A percentile compares a stretch with the other conserved stretches of the same genome.
Evolutionary conservation across 768 basidiomycete genomes (phyloP).

Genomic region (Tylopilus sp.): DNA sequence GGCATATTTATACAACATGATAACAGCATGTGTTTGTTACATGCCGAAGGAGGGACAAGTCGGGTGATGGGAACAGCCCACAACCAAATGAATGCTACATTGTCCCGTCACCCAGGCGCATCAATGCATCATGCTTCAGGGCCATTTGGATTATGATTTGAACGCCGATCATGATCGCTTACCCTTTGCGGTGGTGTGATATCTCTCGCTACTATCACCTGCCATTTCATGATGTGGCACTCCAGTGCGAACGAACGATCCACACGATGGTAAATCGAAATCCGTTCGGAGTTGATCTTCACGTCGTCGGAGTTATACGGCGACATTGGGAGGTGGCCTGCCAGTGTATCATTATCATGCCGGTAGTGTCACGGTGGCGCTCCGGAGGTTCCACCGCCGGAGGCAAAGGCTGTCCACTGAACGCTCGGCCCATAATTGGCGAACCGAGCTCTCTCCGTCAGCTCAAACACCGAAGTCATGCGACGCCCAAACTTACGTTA

Average conservation of each 20-base stretch:
- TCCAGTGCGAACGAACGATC: conserved; percentile 5
- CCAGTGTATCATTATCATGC: too few relatives aligned
- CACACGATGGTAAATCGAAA: conserved; percentile 10
- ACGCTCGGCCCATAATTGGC: not conserved
- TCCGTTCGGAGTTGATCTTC: conserved; percentile 5
- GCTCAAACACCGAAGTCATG: not conserved
- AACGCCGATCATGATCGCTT: not conserved
- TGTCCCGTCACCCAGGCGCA: not conserved
- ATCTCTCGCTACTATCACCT: not conserved
- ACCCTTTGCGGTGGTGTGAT: not conserved
- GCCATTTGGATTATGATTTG: not conserved
- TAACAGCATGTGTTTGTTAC: conserved; percentile 8
- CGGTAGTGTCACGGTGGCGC: conserved; percentile 1
- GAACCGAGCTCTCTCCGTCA: too few relatives aligned
- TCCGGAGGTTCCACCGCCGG: conserved; percentile 15
- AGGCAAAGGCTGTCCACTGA: not conserved
- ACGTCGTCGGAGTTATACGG: conserved; percentile 5
- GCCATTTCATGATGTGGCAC: not conserved
- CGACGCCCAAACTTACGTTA: not conserved
- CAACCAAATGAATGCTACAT: not conserved
- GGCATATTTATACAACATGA: conserved; percentile 5
- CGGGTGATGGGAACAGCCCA: not conserved
- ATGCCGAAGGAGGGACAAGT: not conserved
- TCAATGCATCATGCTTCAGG: too few relatives aligned
- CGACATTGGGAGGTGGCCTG: not conserved